Percentiles rank a stretch among this genome's conserved stretches.
phyloP scores from a whole-genome alignment of 805 yeast species.

The Jamesozyma piceae region DNA sequence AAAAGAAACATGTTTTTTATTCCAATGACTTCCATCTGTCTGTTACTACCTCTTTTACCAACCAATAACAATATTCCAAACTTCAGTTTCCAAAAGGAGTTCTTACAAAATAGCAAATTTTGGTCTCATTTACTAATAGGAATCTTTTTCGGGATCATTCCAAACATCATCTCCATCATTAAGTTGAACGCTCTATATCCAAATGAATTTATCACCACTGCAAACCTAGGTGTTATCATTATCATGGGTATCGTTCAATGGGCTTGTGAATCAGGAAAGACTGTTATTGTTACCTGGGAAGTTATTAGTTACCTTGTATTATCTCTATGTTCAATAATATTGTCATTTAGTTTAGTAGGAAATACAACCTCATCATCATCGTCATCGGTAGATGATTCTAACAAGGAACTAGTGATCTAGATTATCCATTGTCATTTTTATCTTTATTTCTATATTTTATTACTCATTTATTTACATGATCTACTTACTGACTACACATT shows the following conservation, averaged over 20 bases:
- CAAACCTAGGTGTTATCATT: conserved; percentile 22
- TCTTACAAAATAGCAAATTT: not conserved
- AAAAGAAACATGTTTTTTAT: conserved; percentile 12
- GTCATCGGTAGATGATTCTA: not conserved
- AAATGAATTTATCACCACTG: conserved; percentile 25
- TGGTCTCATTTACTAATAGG: conserved; percentile 15
- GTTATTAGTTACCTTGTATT: conserved; percentile 25
- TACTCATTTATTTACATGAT: not conserved
- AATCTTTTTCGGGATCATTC: conserved; percentile 20
- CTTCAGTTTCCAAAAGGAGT: not conserved
- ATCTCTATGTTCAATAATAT: conserved; percentile 18
- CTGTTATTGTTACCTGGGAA: conserved; percentile 28
- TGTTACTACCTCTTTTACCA: conserved; percentile 20
- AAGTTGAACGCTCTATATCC: conserved; percentile 18
- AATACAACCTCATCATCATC: not conserved
- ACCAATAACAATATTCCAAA: not conserved
- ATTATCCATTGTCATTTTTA: too few species aligned
- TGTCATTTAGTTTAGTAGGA: conserved; percentile 9
- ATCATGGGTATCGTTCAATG: conserved; percentile 25
- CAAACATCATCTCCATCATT: conserved; percentile 18
- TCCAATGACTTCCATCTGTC: conserved; percentile 15
- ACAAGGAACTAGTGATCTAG: not conserved
- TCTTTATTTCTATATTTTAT: not conserved
- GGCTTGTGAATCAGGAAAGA: conserved; percentile 22
- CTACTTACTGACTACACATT: not conserved